These are phyloP conservation scores for Aspergillus clavatus DNA, from an alignment of 2,329 filamentous ascomycete species.

Conservation along the genomic window DNA sequence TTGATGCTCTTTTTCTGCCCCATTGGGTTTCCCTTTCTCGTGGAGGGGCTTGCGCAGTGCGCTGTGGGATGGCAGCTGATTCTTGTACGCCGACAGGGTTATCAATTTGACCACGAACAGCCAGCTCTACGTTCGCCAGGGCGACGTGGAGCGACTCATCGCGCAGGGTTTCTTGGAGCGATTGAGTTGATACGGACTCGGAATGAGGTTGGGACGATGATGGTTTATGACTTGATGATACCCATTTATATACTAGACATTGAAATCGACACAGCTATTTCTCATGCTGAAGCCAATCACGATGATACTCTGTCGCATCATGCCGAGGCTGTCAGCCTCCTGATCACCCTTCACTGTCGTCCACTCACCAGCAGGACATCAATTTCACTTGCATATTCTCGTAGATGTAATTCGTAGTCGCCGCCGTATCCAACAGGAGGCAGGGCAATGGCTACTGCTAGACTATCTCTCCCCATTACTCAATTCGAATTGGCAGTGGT, in stretches of 20 bases:
- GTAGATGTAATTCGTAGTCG: no score
- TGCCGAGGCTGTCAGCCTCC: not conserved
- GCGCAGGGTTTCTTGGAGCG: slow-evolving; percentile 92
- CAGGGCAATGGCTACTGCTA: no score
- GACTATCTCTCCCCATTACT: no score
- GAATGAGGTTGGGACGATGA: not conserved
- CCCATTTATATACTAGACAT: not conserved
- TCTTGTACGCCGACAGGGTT: slow-evolving; percentile 51
- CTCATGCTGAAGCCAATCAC: not conserved
- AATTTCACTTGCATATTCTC: no score
- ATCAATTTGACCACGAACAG: slow-evolving; percentile 98
- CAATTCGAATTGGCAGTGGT: not conserved
- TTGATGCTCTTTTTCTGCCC: slow-evolving; percentile 15
- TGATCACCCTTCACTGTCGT: no score
- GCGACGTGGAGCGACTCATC: slow-evolving; percentile 91
- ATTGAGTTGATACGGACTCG: slow-evolving; percentile 57
- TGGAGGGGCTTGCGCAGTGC: not conserved
- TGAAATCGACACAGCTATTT: slow-evolving; percentile 2
- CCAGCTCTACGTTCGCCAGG: slow-evolving; percentile 93
- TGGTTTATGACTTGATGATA: slow-evolving; percentile 9
- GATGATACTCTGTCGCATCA: no score
- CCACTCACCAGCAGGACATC: no score
- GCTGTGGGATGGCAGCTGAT: slow-evolving; percentile 17
- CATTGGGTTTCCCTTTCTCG: not conserved
- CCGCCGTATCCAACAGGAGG: no score